Conservation (phyloP, 2,329 filamentous ascomycete genomes). For the Pseudopithomyces chartarum region DNA sequence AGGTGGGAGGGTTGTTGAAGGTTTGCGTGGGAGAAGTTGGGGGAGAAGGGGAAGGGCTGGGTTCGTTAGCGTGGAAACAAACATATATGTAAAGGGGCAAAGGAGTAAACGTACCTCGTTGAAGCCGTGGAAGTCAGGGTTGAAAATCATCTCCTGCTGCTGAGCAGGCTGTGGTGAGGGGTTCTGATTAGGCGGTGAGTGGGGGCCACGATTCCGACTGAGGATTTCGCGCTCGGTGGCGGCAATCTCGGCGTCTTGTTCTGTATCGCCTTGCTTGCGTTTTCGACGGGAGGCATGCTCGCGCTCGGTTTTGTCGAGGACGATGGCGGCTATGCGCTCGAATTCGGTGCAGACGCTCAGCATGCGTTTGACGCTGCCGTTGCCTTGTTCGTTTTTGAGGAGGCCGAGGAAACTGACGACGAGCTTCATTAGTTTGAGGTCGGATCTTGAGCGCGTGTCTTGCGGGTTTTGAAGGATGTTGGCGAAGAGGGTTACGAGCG, state of each 20-base stretch:
- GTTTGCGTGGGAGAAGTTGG: constrained; percentile 46
- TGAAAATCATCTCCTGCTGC: constrained; percentile 33
- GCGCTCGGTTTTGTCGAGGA: constrained; percentile 89
- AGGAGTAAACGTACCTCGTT: constrained; percentile 36
- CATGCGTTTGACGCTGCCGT: constrained; percentile 91
- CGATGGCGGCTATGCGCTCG: constrained; percentile 87
- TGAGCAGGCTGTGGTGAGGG: constrained; percentile 20
- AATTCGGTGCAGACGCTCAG: constrained; percentile 94
- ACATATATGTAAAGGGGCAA: not conserved
- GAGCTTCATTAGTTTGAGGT: constrained; percentile 87
- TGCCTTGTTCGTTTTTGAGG: constrained; percentile 86
- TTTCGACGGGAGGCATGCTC: constrained; percentile 81
- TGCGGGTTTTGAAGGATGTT: constrained; percentile 96
- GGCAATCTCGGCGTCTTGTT: constrained; percentile 45
- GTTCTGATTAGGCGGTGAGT: constrained; percentile 31
- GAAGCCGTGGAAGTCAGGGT: constrained; percentile 43
- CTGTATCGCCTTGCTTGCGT: constrained; percentile 71
- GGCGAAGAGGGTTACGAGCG: constrained; percentile 91
- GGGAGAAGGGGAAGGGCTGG: constrained; percentile 46
- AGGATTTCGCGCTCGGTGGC: constrained; percentile 43
- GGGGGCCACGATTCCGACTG: constrained; percentile 25
- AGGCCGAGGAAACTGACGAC: constrained; percentile 92
- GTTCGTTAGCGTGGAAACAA: constrained; percentile 18
- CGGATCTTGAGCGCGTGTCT: constrained; percentile 83
- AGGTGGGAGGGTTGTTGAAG: constrained; percentile 34